Evolutionary conservation across 2,329 filamentous ascomycete genomes (phyloP).

Genomic region (Fusarium sp.): DNA sequence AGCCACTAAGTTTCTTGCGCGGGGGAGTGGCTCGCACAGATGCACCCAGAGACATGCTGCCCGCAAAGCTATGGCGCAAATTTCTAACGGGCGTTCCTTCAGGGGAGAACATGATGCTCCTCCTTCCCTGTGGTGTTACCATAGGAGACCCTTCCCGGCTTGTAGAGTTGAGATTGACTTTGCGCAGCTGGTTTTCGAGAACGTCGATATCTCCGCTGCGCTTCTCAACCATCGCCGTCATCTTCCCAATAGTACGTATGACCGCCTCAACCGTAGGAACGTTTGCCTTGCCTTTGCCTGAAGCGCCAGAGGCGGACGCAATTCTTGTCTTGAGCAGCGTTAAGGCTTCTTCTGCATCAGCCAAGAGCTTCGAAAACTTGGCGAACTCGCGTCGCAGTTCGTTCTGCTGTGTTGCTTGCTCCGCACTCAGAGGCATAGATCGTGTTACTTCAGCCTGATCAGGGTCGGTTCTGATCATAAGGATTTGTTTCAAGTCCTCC

Average conservation of each 20-base stretch:
- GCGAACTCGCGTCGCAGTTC: constrained; percentile 82
- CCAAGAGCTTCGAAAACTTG: constrained; percentile 76
- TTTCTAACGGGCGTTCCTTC: constrained; percentile 54
- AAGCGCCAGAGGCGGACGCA: constrained; percentile 63
- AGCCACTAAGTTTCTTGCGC: constrained; percentile 70
- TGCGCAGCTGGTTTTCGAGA: constrained; percentile 86
- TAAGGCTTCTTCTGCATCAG: constrained; percentile 82
- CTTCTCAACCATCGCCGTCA: constrained; percentile 93
- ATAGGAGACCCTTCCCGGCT: constrained; percentile 57
- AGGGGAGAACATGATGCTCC: constrained; percentile 54
- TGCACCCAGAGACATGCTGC: constrained; percentile 54
- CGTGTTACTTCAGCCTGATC: constrained; percentile 71
- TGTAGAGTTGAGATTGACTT: constrained; percentile 64
- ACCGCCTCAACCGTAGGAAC: constrained; percentile 92
- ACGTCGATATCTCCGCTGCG: constrained; percentile 91
- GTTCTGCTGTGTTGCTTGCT: constrained; percentile 84
- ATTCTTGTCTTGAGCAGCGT: constrained; percentile 83
- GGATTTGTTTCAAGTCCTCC: constrained; percentile 80
- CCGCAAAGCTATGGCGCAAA: constrained; percentile 53
- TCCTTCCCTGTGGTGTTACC: constrained; percentile 51
- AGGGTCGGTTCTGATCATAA: constrained; percentile 75
- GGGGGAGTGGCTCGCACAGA: constrained; percentile 57
- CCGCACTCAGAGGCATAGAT: constrained; percentile 80
- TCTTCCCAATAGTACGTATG: constrained; percentile 88
- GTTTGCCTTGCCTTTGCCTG: constrained; percentile 57